phyloP scores from a whole-genome alignment of 2,329 filamentous ascomycete genomes.

The Pezicula carpinea region DNA sequence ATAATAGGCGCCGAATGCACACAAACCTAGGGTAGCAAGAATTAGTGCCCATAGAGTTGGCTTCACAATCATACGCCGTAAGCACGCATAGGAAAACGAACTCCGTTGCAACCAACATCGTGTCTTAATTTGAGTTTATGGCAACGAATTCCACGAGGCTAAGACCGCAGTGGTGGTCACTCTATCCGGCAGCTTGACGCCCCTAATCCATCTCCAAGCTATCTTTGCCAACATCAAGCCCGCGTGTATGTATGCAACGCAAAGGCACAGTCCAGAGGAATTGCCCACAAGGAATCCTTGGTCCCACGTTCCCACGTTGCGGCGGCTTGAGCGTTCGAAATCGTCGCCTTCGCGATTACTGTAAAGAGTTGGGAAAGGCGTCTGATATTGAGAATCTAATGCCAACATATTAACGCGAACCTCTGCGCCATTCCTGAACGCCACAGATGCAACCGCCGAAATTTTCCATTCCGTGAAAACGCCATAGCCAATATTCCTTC shows the following conservation, averaged over 20 bases:
- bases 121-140: too few relatives aligned
- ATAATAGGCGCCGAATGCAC: not conserved
- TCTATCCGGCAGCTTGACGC: constrained; percentile 1
- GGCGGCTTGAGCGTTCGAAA: constrained; percentile 3
- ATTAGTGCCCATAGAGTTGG: not conserved
- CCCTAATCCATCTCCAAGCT: too few relatives aligned
- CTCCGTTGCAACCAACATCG: too few relatives aligned
- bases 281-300: constrained; percentile 3
- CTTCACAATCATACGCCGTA: not conserved
- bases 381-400: constrained; percentile 15
- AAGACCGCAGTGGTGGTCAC: too few relatives aligned
- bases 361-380: constrained; percentile 6
- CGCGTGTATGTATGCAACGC: constrained; percentile 8
- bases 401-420: constrained; percentile 9
- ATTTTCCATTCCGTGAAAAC: constrained; percentile 15
- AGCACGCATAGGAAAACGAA: not conserved
- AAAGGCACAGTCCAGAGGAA: constrained; percentile 14
- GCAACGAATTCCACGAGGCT: too few relatives aligned
- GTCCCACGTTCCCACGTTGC: constrained; percentile 11
- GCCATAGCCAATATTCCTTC: constrained; percentile 12
- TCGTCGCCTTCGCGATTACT: constrained; percentile 12
- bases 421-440: constrained; percentile 18
- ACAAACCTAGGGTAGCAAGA: not conserved
- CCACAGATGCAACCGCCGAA: constrained; percentile 18
- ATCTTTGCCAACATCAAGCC: not conserved